Conservation (phyloP, 768 basidiomycete species). For the Cantharellus anzutake region DNA sequence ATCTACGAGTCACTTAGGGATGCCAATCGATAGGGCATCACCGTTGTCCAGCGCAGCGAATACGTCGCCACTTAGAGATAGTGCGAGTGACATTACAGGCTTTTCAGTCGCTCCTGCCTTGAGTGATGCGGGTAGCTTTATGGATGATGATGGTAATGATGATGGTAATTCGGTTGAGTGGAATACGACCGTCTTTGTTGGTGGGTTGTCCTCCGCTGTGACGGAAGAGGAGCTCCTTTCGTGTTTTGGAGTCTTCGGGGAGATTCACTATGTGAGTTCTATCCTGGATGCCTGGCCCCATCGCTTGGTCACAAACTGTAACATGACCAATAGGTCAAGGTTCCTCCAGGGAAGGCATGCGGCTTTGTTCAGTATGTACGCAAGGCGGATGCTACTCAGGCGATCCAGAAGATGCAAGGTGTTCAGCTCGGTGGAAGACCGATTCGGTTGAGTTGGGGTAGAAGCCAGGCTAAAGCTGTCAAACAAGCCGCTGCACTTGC, state of each 20-base stretch:
- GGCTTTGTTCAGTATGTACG: constrained; percentile 91
- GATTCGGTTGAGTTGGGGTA: constrained; percentile 83
- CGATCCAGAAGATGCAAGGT: constrained; percentile 94
- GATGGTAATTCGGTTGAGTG: no score
- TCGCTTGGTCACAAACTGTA: neutral
- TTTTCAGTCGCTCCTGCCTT: no score
- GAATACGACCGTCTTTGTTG: constrained; percentile 44
- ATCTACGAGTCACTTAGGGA: neutral
- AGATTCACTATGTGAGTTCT: constrained; percentile 67
- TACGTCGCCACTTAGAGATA: no score
- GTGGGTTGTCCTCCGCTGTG: constrained; percentile 72
- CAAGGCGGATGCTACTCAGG: constrained; percentile 78
- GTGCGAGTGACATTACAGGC: no score
- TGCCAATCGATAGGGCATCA: neutral
- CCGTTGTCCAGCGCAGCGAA: neutral
- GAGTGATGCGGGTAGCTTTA: neutral
- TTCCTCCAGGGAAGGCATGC: constrained; percentile 90
- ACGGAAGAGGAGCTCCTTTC: constrained; percentile 81
- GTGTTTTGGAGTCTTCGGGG: constrained; percentile 83
- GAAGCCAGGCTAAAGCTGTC: constrained; percentile 53
- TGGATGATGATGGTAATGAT: neutral
- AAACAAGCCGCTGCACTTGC: no score
- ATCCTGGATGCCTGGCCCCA: constrained; percentile 1
- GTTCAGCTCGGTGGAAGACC: constrained; percentile 86
- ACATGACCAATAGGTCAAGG: constrained; percentile 48